Conservation (phyloP, 371 early-diverging fungal species). For the Nematocida parisii region DNA sequence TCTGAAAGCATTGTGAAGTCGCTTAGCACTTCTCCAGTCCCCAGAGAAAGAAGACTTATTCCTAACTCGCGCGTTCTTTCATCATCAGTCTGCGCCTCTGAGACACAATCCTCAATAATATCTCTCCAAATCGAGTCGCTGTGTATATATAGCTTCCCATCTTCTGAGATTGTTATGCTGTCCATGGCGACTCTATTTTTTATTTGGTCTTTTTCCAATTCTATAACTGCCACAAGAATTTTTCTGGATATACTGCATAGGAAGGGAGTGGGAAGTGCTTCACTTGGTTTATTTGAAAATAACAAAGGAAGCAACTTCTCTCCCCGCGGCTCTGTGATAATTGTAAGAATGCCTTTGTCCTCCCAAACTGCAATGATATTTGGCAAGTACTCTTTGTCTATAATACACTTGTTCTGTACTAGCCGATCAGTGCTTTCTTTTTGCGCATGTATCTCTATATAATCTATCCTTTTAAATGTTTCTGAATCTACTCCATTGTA, state of each 20-base stretch:
- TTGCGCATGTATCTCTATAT: slow-evolving; percentile 31
- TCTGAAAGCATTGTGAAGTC: slow-evolving; percentile 82
- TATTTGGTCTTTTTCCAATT: not conserved
- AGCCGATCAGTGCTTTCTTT: not conserved
- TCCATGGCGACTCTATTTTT: slow-evolving; percentile 1
- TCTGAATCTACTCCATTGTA: slow-evolving; percentile 18
- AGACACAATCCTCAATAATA: not conserved
- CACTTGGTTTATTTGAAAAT: not conserved
- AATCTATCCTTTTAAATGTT: slow-evolving; percentile 29
- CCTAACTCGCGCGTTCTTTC: slow-evolving; percentile 4
- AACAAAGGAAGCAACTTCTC: not conserved
- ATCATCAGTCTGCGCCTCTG: slow-evolving; percentile 11
- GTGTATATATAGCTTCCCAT: slow-evolving; percentile 32
- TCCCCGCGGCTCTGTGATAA: slow-evolving; percentile 39
- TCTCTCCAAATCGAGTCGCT: slow-evolving; percentile 40
- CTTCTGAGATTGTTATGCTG: not conserved
- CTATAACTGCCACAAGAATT: not conserved
- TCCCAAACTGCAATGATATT: slow-evolving; percentile 3
- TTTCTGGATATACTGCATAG: slow-evolving; percentile 23
- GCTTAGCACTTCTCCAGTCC: slow-evolving; percentile 83
- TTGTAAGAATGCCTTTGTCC: not conserved
- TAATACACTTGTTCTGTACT: not conserved
- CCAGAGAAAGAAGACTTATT: slow-evolving; percentile 67
- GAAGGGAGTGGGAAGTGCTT: not conserved
- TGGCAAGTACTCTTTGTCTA: slow-evolving; percentile 9